Evolutionary conservation across 306 rosid genomes (phyloP).

Genomic region (Begonia peltatifolia): DNA sequence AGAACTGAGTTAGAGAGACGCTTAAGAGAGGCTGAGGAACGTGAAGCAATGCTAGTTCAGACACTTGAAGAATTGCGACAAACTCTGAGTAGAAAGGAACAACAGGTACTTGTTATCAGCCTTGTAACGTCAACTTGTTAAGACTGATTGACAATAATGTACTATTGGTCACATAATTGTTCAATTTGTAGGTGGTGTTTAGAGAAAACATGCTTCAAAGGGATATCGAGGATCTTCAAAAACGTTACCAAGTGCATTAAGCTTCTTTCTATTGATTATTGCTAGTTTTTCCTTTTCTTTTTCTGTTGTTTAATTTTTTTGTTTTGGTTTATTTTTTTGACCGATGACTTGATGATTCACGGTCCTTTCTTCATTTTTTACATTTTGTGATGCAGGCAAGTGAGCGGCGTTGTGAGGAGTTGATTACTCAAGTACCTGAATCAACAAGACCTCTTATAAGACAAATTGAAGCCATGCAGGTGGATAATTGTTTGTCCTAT

Average conservation of each 20-base stretch:
- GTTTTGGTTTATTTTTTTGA: no score
- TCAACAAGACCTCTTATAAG: constrained; percentile 96
- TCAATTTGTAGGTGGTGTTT: constrained; percentile 57
- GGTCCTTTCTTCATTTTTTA: constrained; percentile 12
- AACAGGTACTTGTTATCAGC: constrained; percentile 56
- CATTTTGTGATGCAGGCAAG: constrained; percentile 55
- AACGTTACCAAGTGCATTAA: constrained; percentile 75
- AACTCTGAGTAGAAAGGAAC: constrained; percentile 87
- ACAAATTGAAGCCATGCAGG: constrained; percentile 99
- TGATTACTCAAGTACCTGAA: constrained; percentile 95
- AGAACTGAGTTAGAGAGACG: constrained; percentile 84
- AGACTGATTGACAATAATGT: constrained; percentile 6
- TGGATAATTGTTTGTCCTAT: constrained; percentile 9
- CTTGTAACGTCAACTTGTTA: constrained; percentile 12
- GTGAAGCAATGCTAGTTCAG: constrained; percentile 92
- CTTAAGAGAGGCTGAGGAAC: constrained; percentile 78
- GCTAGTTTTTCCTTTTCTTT: constrained; percentile 1
- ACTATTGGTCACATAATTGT: constrained; percentile 6
- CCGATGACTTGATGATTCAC: not conserved
- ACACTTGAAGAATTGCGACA: constrained; percentile 90
- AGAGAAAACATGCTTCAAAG: constrained; percentile 86
- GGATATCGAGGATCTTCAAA: constrained; percentile 92
- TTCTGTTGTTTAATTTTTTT: not conserved
- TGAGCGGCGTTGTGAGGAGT: constrained; percentile 95
- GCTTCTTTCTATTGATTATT: constrained; percentile 11